Conservation (phyloP, 441 rosid species). For the Brassica balearica region DNA sequence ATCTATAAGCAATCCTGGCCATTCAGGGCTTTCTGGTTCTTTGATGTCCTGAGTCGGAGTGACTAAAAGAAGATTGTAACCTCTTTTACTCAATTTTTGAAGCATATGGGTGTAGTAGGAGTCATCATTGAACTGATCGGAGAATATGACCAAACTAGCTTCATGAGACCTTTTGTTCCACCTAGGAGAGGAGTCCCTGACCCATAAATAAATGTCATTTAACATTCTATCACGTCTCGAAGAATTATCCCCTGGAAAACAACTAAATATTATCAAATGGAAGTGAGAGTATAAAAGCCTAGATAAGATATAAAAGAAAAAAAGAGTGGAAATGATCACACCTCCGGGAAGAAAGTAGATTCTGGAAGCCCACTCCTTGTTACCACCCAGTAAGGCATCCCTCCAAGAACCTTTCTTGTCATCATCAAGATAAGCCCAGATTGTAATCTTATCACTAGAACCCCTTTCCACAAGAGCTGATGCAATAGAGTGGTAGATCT, state of each 20-base stretch:
- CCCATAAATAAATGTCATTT: not conserved
- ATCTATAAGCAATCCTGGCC: not conserved
- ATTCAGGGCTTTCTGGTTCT: not conserved
- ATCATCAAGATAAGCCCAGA: not conserved
- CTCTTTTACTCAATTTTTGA: not conserved
- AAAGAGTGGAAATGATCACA: not conserved
- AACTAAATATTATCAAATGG: not conserved
- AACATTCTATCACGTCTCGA: not conserved
- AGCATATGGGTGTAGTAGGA: not conserved
- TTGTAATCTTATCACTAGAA: not conserved
- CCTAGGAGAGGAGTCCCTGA: not conserved
- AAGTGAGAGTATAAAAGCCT: not conserved
- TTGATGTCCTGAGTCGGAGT: not conserved
- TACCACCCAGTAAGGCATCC: not conserved
- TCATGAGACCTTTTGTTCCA: not conserved
- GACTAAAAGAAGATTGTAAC: not conserved
- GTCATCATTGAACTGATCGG: not conserved
- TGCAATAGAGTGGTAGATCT: not conserved
- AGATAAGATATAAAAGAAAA: no score
- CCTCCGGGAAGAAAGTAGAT: constrained; percentile 7
- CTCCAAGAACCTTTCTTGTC: not conserved
- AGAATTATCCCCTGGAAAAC: not conserved
- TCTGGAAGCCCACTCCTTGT: not conserved
- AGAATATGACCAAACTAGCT: not conserved
- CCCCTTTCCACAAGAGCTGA: not conserved